Base-by-base conservation (phyloP, 208 protist species). In the Trypanosoma congolense region DNA sequence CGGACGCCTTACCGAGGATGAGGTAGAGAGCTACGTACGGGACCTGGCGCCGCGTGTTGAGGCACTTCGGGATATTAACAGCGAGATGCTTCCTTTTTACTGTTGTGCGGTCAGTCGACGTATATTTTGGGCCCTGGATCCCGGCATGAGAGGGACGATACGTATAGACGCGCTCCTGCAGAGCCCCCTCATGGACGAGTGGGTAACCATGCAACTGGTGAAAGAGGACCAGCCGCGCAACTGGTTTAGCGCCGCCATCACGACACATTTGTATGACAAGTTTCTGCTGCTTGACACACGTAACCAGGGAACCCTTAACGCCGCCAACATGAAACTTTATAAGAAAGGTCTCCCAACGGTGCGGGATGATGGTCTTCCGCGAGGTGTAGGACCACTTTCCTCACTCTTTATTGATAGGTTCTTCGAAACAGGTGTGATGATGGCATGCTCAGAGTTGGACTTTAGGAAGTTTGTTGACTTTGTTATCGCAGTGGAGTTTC, bases 381-480 rank as follows among this genome's bases (percentile, higher is more conserved):
- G 61, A 12, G 75, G 88, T 48, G 70, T 79, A 9, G 87, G 85
- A 49, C 83, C 83, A 16, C 77, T 97, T 18, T 87, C 76, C 28
- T 61, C 70, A 24, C 60, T 90, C 25, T 97, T 97, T 33, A 80
- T 97, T 58, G 78, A 95, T 28, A 80, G 89, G 33, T 88, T 90
- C 63, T 96, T 97, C 48, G 85, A 96, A 43, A 93, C 85, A 19
- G 90, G 81, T 62, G 79, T 84, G 10, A 87, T 89, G 64, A 92
- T 90, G 70, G 73, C 84, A 18, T 75, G 74, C 18, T 74, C 75
- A 18, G 87, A 96, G 61, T 70, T 97, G 63, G 92, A 97, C 70
- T 97, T 90, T 66, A 83, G 91, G 19, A 90, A 88, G 38, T 97
- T 94, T 73, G 83, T 97, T 1, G 87, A 96, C 70, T 97, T 97